These are phyloP conservation scores for Aaosphaeria arxii DNA, from an alignment of 2,329 filamentous ascomycete genomes.

Conservation along the genomic window DNA sequence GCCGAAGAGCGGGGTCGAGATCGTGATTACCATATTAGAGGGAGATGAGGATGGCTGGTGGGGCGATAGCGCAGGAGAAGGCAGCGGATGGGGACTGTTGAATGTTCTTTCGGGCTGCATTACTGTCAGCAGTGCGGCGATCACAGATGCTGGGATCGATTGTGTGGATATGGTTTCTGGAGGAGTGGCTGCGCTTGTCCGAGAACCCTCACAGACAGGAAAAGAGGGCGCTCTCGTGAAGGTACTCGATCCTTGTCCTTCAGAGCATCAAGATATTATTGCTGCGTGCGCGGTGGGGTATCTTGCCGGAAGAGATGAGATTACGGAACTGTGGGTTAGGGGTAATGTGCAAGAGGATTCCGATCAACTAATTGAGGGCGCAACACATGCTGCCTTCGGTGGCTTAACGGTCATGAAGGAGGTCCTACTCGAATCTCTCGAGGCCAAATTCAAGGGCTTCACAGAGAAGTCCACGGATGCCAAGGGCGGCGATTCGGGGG, in stretches of 20 bases:
- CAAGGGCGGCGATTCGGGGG: constrained; percentile 20
- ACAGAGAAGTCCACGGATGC: constrained; percentile 10
- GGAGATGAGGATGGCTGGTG: constrained; percentile 79
- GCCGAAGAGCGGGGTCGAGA: constrained; percentile 98
- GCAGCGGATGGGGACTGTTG: constrained; percentile 80
- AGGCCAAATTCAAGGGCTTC: constrained; percentile 26
- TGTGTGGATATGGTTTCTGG: constrained; percentile 88
- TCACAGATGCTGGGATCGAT: constrained; percentile 93
- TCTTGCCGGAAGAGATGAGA: constrained; percentile 79
- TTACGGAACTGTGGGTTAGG: constrained; percentile 94
- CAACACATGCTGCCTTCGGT: constrained; percentile 60
- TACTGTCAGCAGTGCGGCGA: constrained; percentile 86
- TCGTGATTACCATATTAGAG: constrained; percentile 89
- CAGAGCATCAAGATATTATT: constrained; percentile 72
- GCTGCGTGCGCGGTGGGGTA: constrained; percentile 91
- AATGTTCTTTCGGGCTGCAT: constrained; percentile 89
- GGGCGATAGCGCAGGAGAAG: constrained; percentile 48
- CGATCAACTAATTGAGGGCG: constrained; percentile 59
- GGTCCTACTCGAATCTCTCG: constrained; percentile 53
- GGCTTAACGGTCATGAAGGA: constrained; percentile 59
- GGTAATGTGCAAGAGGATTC: constrained; percentile 55
- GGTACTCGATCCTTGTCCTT: constrained; percentile 77
- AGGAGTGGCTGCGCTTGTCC: constrained; percentile 79
- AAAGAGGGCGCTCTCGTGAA: constrained; percentile 41
- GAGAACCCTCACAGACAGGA: constrained; percentile 20